These are phyloP conservation scores for Lanmaoa pseudosensibilis DNA, from an alignment of 768 basidiomycete genomes.

Conservation along the genomic window DNA sequence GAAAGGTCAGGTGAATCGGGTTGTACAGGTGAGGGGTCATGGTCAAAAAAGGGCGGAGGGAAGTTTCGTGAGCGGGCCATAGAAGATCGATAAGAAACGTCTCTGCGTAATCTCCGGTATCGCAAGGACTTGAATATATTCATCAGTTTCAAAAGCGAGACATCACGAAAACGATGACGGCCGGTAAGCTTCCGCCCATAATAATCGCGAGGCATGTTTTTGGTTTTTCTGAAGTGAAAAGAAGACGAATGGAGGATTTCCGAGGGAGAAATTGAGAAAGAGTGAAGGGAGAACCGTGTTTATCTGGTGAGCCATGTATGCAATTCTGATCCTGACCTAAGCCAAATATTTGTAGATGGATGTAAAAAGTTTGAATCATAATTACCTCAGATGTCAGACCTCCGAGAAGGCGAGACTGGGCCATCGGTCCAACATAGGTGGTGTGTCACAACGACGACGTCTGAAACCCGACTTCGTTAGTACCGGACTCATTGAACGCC, in stretches of 20 bases:
- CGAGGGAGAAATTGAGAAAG: background rate
- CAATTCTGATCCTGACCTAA: slow-evolving; percentile 18
- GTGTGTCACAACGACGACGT: background rate
- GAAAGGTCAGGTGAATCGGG: background rate
- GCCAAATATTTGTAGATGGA: background rate
- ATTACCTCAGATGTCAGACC: background rate
- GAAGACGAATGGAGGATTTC: slow-evolving; percentile 9
- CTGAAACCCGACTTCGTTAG: background rate
- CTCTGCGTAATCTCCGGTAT: slow-evolving; percentile 6
- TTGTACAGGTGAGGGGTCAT: slow-evolving; percentile 6
- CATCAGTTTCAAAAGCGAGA: slow-evolving; percentile 18
- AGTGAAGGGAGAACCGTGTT: background rate
- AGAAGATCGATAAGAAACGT: slow-evolving; percentile 4
- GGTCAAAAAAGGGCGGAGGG: slow-evolving; percentile 4
- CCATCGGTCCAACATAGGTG: no score
- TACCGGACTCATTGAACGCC: background rate
- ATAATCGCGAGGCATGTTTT: slow-evolving; percentile 10
- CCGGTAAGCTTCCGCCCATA: slow-evolving; percentile 7
- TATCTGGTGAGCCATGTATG: background rate
- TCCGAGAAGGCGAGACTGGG: background rate
- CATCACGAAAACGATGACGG: slow-evolving; percentile 18
- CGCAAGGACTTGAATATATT: slow-evolving; percentile 26
- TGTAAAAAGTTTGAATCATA: background rate
- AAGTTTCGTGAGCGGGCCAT: slow-evolving; percentile 2
- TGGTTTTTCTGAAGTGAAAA: slow-evolving; percentile 13